These are phyloP conservation scores for Pterocarpus macrocarpus DNA, from an alignment of 306 rosid genomes.

Conservation along the genomic window DNA sequence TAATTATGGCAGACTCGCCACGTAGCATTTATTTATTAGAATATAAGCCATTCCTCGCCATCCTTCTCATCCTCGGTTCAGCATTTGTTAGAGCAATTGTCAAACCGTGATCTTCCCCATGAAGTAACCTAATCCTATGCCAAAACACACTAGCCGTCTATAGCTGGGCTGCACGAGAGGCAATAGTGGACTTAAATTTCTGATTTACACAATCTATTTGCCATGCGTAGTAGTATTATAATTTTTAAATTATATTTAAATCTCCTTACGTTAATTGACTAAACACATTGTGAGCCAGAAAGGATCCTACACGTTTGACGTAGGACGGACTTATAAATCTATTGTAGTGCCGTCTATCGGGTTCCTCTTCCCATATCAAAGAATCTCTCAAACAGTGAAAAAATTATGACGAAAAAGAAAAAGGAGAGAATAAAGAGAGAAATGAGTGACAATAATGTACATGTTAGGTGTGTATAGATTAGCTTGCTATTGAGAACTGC, in stretches of 20 bases:
- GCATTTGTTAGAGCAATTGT: too few relatives aligned
- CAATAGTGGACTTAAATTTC: too few relatives aligned
- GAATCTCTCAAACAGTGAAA: slow-evolving; percentile 9
- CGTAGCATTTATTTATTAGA: not conserved
- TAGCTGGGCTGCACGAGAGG: too few relatives aligned
- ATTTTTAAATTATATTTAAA: too few relatives aligned
- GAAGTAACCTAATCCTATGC: too few relatives aligned
- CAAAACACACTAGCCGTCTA: too few relatives aligned
- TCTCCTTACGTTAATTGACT: too few relatives aligned
- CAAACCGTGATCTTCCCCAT: too few relatives aligned
- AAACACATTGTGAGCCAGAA: not conserved
- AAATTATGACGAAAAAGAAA: not conserved
- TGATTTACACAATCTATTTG: too few relatives aligned
- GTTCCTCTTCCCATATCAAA: slow-evolving; percentile 32
- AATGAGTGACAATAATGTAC: slow-evolving; percentile 53
- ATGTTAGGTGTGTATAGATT: slow-evolving; percentile 61
- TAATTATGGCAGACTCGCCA: not conserved
- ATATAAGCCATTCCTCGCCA: too few relatives aligned
- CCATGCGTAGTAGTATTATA: too few relatives aligned
- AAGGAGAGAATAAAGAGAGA: not conserved
- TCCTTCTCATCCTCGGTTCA: too few relatives aligned
- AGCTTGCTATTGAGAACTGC: slow-evolving; percentile 55
- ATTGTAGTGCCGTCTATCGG: slow-evolving; percentile 1
- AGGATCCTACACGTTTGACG: not conserved
- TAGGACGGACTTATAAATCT: not conserved